A percentile compares a stretch with the other conserved stretches of the same genome.
These are phyloP conservation scores for Macrolepiota fuliginosa DNA, from an alignment of 768 basidiomycete species.

Conservation along the genomic window DNA sequence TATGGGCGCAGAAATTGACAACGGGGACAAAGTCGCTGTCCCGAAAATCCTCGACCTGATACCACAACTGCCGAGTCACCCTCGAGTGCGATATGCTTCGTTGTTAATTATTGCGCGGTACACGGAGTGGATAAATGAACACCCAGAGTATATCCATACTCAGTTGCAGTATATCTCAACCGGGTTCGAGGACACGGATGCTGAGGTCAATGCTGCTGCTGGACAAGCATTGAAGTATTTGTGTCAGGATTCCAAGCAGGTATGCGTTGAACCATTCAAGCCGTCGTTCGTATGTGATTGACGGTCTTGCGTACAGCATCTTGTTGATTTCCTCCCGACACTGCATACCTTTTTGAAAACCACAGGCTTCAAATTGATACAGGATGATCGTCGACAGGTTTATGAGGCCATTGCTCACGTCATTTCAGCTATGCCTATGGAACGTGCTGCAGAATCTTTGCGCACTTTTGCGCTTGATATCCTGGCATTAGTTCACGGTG, in stretches of 20 bases:
- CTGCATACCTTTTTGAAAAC: slow-evolving; percentile 85
- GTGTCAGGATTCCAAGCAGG: slow-evolving; percentile 94
- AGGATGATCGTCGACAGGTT: slow-evolving; percentile 88
- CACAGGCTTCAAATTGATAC: slow-evolving; percentile 73
- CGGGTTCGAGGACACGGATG: slow-evolving; percentile 81
- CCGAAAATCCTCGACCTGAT: slow-evolving; percentile 96
- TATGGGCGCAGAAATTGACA: slow-evolving; percentile 94
- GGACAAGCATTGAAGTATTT: slow-evolving; percentile 95
- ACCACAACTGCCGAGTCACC: slow-evolving; percentile 85
- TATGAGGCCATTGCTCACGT: slow-evolving; percentile 96
- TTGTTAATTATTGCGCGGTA: slow-evolving; percentile 94
- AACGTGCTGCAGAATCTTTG: slow-evolving; percentile 81
- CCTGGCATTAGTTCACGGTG: slow-evolving; percentile 68
- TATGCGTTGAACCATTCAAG: slow-evolving; percentile 27
- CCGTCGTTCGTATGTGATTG: slow-evolving; percentile 2
- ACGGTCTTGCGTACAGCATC: slow-evolving; percentile 51
- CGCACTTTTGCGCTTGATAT: slow-evolving; percentile 86
- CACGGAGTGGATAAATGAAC: slow-evolving; percentile 92
- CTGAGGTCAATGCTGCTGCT: slow-evolving; percentile 88
- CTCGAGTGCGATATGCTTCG: slow-evolving; percentile 92
- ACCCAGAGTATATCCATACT: slow-evolving; percentile 81
- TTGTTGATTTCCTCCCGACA: slow-evolving; percentile 89
- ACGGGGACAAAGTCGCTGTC: slow-evolving; percentile 78
- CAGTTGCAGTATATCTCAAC: slow-evolving; percentile 90
- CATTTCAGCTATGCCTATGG: slow-evolving; percentile 92